These are phyloP conservation scores for Chloropicon primus DNA, from an alignment of 139 green algal species.

Conservation along the genomic window DNA sequence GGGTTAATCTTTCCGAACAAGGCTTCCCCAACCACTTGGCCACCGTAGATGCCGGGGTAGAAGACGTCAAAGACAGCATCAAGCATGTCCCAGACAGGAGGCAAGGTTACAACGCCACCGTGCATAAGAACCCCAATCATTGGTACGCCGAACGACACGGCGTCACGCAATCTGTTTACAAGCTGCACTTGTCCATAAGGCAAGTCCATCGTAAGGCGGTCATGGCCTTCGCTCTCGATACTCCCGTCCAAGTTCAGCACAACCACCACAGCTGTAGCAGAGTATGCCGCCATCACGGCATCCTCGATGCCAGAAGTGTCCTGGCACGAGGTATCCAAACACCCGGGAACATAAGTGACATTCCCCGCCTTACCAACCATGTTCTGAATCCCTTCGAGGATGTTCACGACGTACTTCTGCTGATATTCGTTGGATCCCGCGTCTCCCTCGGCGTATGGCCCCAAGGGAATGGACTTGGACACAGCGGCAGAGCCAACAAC, in stretches of 20 bases:
- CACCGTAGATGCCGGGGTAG: neutral
- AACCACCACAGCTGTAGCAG: neutral
- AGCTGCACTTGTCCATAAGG: constrained; percentile 10
- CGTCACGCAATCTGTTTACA: neutral
- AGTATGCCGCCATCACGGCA: neutral
- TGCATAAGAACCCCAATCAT: neutral
- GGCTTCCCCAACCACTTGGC: neutral
- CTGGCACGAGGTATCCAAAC: neutral
- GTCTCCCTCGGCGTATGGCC: neutral
- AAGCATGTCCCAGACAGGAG: neutral
- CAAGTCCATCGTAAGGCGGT: constrained; percentile 7
- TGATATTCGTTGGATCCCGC: neutral
- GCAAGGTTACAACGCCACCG: neutral
- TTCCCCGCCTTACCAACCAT: neutral
- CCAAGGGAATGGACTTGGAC: neutral
- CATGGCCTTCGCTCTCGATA: constrained; percentile 6
- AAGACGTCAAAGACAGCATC: neutral
- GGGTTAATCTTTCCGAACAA: neutral
- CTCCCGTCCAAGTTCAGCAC: constrained; percentile 4
- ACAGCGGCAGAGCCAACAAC: neutral
- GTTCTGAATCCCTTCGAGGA: neutral
- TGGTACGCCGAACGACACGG: neutral
- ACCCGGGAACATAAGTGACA: neutral
- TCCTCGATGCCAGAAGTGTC: neutral
- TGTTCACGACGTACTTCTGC: neutral